Evolutionary conservation across 129 eudicot species (phyloP).

Genomic region (Rutidosis leptorrhynchoides): DNA sequence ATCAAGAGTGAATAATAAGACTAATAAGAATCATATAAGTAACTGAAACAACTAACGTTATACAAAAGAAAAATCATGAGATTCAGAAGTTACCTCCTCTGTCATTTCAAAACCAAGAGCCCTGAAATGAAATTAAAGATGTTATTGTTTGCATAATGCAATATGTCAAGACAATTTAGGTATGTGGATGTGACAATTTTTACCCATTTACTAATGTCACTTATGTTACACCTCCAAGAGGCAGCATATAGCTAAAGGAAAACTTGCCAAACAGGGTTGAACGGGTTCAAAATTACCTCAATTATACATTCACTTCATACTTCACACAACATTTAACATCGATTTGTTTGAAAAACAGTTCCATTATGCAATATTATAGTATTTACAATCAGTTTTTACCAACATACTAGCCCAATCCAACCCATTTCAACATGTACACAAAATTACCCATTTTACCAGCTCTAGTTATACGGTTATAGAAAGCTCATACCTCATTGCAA

Average conservation of each 20-base stretch:
- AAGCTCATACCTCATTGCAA: slow-evolving; percentile 82
- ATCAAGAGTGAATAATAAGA: neutral
- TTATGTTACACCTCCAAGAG: neutral
- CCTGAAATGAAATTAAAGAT: slow-evolving; percentile 47
- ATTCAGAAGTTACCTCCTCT: slow-evolving; percentile 61
- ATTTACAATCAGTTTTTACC: neutral
- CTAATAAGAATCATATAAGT: neutral
- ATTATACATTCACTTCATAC: neutral
- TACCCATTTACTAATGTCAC: neutral
- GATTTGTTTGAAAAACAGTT: neutral
- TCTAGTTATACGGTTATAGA: neutral
- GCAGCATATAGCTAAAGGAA: neutral
- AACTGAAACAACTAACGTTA: neutral
- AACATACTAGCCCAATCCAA: neutral
- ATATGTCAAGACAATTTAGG: neutral
- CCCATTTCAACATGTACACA: neutral
- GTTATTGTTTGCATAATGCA: slow-evolving; percentile 8
- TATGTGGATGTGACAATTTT: neutral
- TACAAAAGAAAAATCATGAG: neutral
- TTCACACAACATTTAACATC: neutral
- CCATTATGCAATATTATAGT: neutral
- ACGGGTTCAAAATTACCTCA: neutral
- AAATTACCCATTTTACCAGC: neutral
- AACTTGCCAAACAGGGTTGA: neutral
- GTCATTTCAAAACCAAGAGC: slow-evolving; percentile 94